Conservation (phyloP, 2,329 filamentous ascomycete genomes). For the Colletotrichum nymphaeae region DNA sequence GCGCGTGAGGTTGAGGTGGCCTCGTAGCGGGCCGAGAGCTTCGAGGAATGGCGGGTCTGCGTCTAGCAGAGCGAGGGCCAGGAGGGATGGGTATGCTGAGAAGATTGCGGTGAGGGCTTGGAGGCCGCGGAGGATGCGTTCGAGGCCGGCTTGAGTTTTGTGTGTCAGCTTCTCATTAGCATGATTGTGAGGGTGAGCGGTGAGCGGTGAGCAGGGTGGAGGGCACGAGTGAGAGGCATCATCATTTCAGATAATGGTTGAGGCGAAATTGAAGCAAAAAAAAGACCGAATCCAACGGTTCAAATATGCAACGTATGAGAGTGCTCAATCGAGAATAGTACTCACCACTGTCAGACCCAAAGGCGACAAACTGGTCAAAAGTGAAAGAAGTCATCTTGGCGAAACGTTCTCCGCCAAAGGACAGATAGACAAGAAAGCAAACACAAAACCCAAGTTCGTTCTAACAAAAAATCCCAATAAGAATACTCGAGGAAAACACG, state of each 20-base stretch:
- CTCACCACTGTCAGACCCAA: conserved; percentile 60
- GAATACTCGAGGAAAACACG: background rate
- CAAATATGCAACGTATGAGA: background rate
- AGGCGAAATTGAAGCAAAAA: background rate
- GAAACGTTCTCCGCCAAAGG: background rate
- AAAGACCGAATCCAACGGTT: background rate
- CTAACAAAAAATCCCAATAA: background rate
- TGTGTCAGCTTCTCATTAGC: background rate
- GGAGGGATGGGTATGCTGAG: conserved; percentile 55
- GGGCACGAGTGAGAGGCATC: background rate
- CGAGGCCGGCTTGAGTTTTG: conserved; percentile 63
- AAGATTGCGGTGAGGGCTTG: conserved; percentile 64
- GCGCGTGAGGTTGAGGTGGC: conserved; percentile 60
- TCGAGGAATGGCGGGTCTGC: conserved; percentile 8
- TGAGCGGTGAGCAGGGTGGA: background rate
- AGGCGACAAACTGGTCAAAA: conserved; percentile 53
- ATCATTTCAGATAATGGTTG: background rate
- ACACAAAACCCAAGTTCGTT: background rate
- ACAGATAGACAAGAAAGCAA: background rate
- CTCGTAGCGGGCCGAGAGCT: conserved; percentile 49
- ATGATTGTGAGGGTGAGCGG: background rate
- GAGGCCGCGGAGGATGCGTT: conserved; percentile 69
- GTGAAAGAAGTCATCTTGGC: conserved; percentile 25
- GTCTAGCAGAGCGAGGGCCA: conserved; percentile 46
- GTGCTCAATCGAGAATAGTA: background rate